Base-by-base conservation (phyloP, 2,329 filamentous ascomycete genomes). In the Pyrenophora teres region DNA sequence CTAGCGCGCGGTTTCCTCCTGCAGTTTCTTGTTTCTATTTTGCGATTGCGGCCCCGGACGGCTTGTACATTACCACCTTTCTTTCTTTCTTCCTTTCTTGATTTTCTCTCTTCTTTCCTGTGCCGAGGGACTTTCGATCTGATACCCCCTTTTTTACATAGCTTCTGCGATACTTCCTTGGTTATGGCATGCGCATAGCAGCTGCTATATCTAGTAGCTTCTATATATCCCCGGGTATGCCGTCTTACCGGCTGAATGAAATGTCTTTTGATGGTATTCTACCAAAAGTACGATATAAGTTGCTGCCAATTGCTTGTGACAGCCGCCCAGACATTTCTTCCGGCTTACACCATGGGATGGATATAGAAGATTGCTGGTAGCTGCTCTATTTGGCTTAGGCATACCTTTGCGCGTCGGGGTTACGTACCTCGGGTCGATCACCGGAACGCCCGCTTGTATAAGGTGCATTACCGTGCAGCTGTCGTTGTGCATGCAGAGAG, bases 111-210 rank as follows among this genome's bases (percentile, higher is more conserved):
- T 43, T 54, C 36, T 13, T 53, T 35, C 45, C 35, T 45, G 38
- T 51, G 39, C 44, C 49, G 52, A 60, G 60, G 59, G 53, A 46
- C 49, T 49, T 62, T 62, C 57, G 56, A 65, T 62, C 59, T 69
- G 68, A 70, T 70, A 70, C 68, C 67, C 63, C 64, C 52, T 43
- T 57, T 50, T 40, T 50, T 46, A 43, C 46, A 33, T 52, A 57
- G 43, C 39, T 59, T 52, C 53, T 49, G 47, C 40, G 30, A 15
- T 40, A 27, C 35, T 19, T 37, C 52, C 30, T 51, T 60, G 38
- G 42, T 48, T 45, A 35, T 25, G 40, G 44, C 48, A 46, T 44
- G 16, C 25, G 50, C 37, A 44, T 46, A 38, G 46, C 15, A 44
- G 46, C 36, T 33, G 46, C 36, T 33, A 37, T 12, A 23, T 19